phyloP scores from a whole-genome alignment of 1,284 basidiomycete species.

The Trichosporon sp. region DNA sequence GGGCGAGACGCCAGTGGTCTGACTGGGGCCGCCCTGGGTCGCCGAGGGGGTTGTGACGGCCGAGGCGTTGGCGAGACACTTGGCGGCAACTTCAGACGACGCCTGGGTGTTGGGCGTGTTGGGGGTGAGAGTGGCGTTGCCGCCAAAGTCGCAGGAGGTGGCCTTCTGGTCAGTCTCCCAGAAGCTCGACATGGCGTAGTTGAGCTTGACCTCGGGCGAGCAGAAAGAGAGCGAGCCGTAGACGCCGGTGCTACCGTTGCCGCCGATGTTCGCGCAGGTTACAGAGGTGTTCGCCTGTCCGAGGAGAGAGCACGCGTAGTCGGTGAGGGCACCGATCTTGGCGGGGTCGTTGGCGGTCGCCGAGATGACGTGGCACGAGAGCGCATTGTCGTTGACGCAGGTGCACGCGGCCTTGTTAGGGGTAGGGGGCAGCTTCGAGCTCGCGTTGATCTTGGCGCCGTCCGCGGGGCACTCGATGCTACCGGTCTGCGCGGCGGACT shows the following conservation, averaged over 20 bases:
- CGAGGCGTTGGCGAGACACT: slow-evolving; percentile 25
- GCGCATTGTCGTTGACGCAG: slow-evolving; percentile 67
- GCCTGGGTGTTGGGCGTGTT: slow-evolving; percentile 11
- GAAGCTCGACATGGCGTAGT: slow-evolving; percentile 76
- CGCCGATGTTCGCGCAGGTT: slow-evolving; percentile 66
- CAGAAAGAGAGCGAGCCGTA: slow-evolving; percentile 78
- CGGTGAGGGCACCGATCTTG: slow-evolving; percentile 69
- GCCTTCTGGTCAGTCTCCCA: slow-evolving; percentile 69
- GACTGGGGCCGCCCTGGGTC: slow-evolving; percentile 1
- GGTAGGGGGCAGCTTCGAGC: slow-evolving; percentile 74
- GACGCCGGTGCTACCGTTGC: slow-evolving; percentile 69
- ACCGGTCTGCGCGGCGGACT: slow-evolving; percentile 61
- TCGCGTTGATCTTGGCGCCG: slow-evolving; percentile 67
- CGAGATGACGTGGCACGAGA: slow-evolving; percentile 73
- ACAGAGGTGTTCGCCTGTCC: slow-evolving; percentile 63
- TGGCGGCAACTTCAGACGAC: slow-evolving; percentile 21
- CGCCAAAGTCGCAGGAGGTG: slow-evolving; percentile 67
- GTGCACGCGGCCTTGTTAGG: slow-evolving; percentile 76
- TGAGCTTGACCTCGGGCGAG: slow-evolving; percentile 69
- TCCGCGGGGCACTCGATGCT: slow-evolving; percentile 69
- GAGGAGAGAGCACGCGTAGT: slow-evolving; percentile 69
- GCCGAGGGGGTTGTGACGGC: slow-evolving; percentile 26
- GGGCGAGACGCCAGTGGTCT: slow-evolving; percentile 2
- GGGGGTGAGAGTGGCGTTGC: slow-evolving; percentile 68
- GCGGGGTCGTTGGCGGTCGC: slow-evolving; percentile 66